These are phyloP conservation scores for Fraxinus anomala DNA, from an alignment of 257 asterid genomes.

Conservation along the genomic window DNA sequence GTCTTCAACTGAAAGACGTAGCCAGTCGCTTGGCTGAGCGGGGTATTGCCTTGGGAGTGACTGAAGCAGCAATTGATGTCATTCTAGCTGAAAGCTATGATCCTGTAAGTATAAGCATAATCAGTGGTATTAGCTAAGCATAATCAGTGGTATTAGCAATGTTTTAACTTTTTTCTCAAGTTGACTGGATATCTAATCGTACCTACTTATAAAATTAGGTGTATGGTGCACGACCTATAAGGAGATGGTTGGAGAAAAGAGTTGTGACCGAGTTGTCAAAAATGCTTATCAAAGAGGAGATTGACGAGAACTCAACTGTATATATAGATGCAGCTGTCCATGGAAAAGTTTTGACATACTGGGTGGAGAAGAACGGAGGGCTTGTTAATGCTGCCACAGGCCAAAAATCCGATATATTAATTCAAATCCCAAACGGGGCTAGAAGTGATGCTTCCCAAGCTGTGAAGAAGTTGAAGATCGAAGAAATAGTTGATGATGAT, in stretches of 20 bases:
- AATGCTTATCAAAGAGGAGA: constrained; percentile 80
- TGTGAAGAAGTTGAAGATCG: constrained; percentile 79
- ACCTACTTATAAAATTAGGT: constrained; percentile 33
- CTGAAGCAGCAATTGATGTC: constrained; percentile 74
- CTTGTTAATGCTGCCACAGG: constrained; percentile 76
- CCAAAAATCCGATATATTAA: constrained; percentile 66
- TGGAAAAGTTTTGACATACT: constrained; percentile 47
- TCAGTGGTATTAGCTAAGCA: no score
- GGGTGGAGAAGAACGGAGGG: constrained; percentile 84
- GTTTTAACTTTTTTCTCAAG: neutral
- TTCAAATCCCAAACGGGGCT: constrained; percentile 52
- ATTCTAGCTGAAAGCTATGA: constrained; percentile 75
- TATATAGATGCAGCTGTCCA: constrained; percentile 52
- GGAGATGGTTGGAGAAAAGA: constrained; percentile 90
- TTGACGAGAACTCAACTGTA: constrained; percentile 84
- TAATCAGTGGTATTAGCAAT: neutral
- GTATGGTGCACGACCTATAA: constrained; percentile 86
- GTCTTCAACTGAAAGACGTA: constrained; percentile 76
- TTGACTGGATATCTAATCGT: neutral
- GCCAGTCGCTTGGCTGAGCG: constrained; percentile 79
- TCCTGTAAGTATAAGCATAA: constrained; percentile 51
- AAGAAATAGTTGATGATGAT: constrained; percentile 68
- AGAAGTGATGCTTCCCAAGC: constrained; percentile 64
- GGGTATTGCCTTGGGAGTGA: constrained; percentile 82
- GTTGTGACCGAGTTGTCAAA: constrained; percentile 84